A percentile compares a stretch with the other conserved stretches of the same genome.
These are phyloP conservation scores for Pseudohalonectria lignicola DNA, from an alignment of 2,329 filamentous ascomycete genomes.

Conservation along the genomic window DNA sequence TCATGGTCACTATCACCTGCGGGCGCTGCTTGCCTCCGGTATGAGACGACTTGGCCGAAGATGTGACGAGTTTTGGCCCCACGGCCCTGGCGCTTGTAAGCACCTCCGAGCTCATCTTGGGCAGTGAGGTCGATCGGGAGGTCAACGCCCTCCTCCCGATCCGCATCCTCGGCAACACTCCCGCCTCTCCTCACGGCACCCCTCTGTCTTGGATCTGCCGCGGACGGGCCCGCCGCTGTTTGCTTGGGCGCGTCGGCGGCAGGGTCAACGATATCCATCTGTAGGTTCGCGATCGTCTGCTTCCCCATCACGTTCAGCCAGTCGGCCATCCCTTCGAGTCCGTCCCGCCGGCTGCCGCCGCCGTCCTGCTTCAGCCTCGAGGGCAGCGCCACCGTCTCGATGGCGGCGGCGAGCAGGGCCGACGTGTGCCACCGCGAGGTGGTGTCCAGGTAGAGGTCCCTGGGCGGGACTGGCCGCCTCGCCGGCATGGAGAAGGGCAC, in stretches of 20 bases:
- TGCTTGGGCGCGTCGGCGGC: no score
- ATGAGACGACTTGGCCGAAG: slow-evolving; percentile 29
- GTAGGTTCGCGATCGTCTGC: slow-evolving; percentile 66
- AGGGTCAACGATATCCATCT: slow-evolving; percentile 46
- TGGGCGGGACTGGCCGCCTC: neutral
- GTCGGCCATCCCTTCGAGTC: slow-evolving; percentile 52
- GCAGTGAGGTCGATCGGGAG: slow-evolving; percentile 29
- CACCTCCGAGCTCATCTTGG: slow-evolving; percentile 23
- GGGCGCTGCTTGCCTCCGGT: slow-evolving; percentile 17
- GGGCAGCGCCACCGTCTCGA: slow-evolving; percentile 72
- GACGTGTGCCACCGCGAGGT: slow-evolving; percentile 70
- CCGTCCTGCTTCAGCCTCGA: slow-evolving; percentile 47
- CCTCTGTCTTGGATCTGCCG: slow-evolving; percentile 12
- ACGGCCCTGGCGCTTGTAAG: no score
- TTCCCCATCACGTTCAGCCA: slow-evolving; percentile 65
- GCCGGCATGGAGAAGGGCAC: slow-evolving; percentile 59
- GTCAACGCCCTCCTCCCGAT: slow-evolving; percentile 15
- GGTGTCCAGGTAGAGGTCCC: slow-evolving; percentile 33
- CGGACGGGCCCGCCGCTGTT: no score
- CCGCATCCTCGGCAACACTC: slow-evolving; percentile 15
- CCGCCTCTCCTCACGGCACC: no score
- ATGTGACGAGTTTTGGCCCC: slow-evolving; percentile 18
- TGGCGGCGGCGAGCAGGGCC: slow-evolving; percentile 61
- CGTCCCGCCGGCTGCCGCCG: slow-evolving; percentile 27
- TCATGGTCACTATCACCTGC: slow-evolving; percentile 12